Evolutionary conservation across 2,329 filamentous ascomycete species (phyloP).

Genomic region (Beauveria brongniartii): DNA sequence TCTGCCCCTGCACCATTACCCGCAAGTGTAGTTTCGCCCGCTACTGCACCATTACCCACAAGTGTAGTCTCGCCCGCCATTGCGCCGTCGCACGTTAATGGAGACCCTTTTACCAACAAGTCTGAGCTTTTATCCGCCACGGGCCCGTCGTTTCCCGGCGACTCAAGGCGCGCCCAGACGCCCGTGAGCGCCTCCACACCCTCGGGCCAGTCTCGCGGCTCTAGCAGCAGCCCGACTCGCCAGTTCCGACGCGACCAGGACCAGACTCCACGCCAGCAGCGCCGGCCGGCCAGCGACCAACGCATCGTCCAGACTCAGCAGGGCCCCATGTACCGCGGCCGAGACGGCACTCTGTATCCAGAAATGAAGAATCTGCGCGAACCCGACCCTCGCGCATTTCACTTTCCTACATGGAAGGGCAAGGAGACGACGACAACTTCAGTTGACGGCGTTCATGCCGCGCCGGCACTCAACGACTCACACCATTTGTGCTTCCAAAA

Average conservation of each 20-base stretch:
- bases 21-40: background rate
- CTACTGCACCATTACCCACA: background rate
- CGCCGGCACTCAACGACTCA: constrained; percentile 35
- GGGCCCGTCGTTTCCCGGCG: background rate
- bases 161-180: background rate
- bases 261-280: constrained; percentile 15
- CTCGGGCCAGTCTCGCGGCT: constrained; percentile 19
- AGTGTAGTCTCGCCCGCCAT: background rate
- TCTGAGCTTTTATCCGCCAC: background rate
- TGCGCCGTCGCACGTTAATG: background rate
- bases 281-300: constrained; percentile 21
- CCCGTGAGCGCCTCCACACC: background rate
- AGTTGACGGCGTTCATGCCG: constrained; percentile 31
- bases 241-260: constrained; percentile 14
- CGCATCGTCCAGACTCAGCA: constrained; percentile 26
- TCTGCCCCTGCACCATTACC: background rate
- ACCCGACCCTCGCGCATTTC: constrained; percentile 27
- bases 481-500: constrained; percentile 39
- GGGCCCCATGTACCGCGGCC: constrained; percentile 26
- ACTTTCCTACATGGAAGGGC: constrained; percentile 29
- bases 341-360: constrained; percentile 33
- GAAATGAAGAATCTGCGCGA: constrained; percentile 30
- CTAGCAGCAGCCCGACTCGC: constrained; percentile 19
- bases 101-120: background rate
- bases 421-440: constrained; percentile 13